These are phyloP conservation scores for Apiospora arundinis DNA, from an alignment of 2,329 filamentous ascomycete species.

Conservation along the genomic window DNA sequence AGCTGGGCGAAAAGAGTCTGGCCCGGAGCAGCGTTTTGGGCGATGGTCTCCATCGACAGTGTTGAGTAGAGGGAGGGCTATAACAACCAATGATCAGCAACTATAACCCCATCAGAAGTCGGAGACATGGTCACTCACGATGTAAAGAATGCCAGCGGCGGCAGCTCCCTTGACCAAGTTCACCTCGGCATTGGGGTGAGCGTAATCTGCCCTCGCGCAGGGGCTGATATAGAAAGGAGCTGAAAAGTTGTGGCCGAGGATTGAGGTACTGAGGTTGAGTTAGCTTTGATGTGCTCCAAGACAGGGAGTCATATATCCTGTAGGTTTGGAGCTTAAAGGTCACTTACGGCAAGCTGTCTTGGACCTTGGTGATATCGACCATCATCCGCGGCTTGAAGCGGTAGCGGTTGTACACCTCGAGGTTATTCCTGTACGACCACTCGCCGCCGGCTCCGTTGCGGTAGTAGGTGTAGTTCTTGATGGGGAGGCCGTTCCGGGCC, in stretches of 20 bases:
- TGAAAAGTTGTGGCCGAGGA: conserved; percentile 59
- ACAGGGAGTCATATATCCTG: neutral
- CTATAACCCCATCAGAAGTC: no score
- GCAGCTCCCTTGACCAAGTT: conserved; percentile 57
- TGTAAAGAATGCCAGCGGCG: conserved; percentile 57
- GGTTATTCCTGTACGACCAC: conserved; percentile 63
- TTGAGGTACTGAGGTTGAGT: conserved; percentile 46
- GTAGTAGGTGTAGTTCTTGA: conserved; percentile 60
- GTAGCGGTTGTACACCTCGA: conserved; percentile 59
- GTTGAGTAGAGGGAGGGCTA: conserved; percentile 44
- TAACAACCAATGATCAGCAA: neutral
- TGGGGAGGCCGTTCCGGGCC: conserved; percentile 54
- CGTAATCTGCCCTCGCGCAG: conserved; percentile 52
- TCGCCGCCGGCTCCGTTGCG: conserved; percentile 61
- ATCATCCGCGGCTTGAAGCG: conserved; percentile 55
- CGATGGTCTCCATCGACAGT: conserved; percentile 46
- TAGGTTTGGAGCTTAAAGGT: conserved; percentile 14
- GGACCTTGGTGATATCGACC: conserved; percentile 54
- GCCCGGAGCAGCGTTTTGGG: conserved; percentile 40
- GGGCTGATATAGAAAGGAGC: conserved; percentile 63
- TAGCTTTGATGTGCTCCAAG: conserved; percentile 28
- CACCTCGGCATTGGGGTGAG: conserved; percentile 52
- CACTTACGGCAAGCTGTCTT: conserved; percentile 44
- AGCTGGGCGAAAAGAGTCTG: conserved; percentile 33
- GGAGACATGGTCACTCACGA: conserved; percentile 35